A percentile compares a stretch with the other conserved stretches of the same genome.
Conservation (phyloP, 345 rosid genomes). For the Turnera subulata region DNA sequence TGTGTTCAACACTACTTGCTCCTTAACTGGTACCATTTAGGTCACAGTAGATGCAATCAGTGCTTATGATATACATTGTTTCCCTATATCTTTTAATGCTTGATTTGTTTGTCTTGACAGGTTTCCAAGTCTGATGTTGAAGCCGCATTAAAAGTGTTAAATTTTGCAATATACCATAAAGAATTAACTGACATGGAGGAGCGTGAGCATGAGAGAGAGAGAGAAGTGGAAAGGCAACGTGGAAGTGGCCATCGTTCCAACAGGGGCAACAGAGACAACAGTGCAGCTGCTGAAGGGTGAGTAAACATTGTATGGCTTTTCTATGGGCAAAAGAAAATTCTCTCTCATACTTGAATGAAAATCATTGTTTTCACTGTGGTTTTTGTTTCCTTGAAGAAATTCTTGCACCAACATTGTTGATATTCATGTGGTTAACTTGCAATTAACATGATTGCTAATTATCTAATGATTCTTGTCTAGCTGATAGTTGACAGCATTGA, state of each 20-base stretch:
- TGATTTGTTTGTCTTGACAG: conserved; percentile 35
- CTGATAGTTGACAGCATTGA: too few relatives aligned
- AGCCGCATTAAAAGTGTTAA: conserved; percentile 80
- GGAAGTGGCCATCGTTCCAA: conserved; percentile 32
- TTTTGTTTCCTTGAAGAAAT: too few relatives aligned
- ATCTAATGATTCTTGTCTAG: too few relatives aligned
- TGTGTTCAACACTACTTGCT: neutral
- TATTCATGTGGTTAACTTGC: too few relatives aligned
- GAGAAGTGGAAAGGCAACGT: conserved; percentile 55
- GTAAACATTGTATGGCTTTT: conserved; percentile 6
- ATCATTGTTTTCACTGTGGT: too few relatives aligned
- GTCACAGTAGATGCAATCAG: too few relatives aligned
- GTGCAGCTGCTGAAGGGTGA: conserved; percentile 43
- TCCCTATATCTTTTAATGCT: neutral
- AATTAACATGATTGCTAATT: too few relatives aligned
- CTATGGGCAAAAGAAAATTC: too few relatives aligned
- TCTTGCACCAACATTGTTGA: too few relatives aligned
- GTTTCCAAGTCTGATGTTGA: conserved; percentile 77
- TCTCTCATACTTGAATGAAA: too few relatives aligned
- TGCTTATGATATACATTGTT: neutral
- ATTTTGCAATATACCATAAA: conserved; percentile 95
- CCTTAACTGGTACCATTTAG: too few relatives aligned
- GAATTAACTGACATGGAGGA: conserved; percentile 96
- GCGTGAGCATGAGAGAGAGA: conserved; percentile 75
- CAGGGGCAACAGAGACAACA: conserved; percentile 24